Percentiles rank a stretch among this genome's conserved stretches.
phyloP scores from a whole-genome alignment of 768 basidiomycete genomes.

The Agaricus blazei region DNA sequence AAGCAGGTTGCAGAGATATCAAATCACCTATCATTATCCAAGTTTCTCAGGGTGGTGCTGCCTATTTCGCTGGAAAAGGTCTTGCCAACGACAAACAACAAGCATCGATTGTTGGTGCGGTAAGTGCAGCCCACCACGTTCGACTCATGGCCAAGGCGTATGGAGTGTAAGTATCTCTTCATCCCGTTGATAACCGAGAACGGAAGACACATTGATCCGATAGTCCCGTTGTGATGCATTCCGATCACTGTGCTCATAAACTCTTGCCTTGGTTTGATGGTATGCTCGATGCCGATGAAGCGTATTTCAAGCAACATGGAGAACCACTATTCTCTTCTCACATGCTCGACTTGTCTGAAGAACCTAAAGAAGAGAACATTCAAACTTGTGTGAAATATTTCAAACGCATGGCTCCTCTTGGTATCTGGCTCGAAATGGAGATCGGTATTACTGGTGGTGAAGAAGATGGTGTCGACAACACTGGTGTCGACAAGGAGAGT shows the following conservation, averaged over 20 bases:
- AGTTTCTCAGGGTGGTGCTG: slow-evolving; percentile 94
- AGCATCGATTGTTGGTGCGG: slow-evolving; percentile 89
- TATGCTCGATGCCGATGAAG: slow-evolving; percentile 96
- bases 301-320: slow-evolving; percentile 83
- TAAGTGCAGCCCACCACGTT: slow-evolving; percentile 90
- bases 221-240: slow-evolving; percentile 95
- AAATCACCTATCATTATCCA: slow-evolving; percentile 98
- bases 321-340: slow-evolving; percentile 93
- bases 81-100: slow-evolving; percentile 93
- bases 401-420: slow-evolving; percentile 86
- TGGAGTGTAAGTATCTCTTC: slow-evolving; percentile 67
- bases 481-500: slow-evolving; percentile 85
- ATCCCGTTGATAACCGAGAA: background rate
- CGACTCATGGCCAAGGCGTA: slow-evolving; percentile 84
- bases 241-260: slow-evolving; percentile 98
- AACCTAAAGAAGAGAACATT: slow-evolving; percentile 91
- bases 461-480: slow-evolving; percentile 99
- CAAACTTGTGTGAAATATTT: slow-evolving; percentile 92
- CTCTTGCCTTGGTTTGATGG: slow-evolving; percentile 99
- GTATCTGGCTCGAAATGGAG: slow-evolving; percentile 99
- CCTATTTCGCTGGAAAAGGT: slow-evolving; percentile 96
- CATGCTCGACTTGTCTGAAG: slow-evolving; percentile 98
- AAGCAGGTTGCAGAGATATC: slow-evolving; percentile 59
- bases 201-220: slow-evolving; percentile 2
- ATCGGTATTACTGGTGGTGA: slow-evolving; percentile 99